Base-by-base conservation (phyloP, 1,284 basidiomycete genomes). In the Phylloboletellus chloephorus region DNA sequence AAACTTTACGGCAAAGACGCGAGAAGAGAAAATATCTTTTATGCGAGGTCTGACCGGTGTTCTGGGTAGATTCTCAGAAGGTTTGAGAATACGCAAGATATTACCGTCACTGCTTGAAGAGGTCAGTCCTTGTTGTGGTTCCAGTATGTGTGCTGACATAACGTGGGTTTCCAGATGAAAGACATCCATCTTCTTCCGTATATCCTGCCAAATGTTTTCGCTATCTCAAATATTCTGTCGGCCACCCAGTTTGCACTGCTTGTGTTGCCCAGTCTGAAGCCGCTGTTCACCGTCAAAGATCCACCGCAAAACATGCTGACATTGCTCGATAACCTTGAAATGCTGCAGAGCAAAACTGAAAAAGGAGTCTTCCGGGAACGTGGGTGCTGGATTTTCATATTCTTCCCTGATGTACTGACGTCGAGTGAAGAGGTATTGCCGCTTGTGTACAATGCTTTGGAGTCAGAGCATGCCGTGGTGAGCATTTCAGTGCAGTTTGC, bases 291-390 rank as follows among this genome's bases (percentile, higher is more conserved):
- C 0, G 70, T 98, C 53, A 93, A 89, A 63, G 96, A 99, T 57
- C 95, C 96, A 16, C 93, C 95, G 0, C 94, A 98, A 64, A 97
- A 94, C 53, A 93, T 96, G 86, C 65, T 95, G 40, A 94, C 90
- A 1, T 66, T 97, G 17, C 65, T 99, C 28, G 94, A 97, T 49
- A 94, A 96, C 57, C 73, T 98, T 11, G 69, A 77, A 16, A 76
- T 96, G 63, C 75, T 98, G 31, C 90, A 95, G 55, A 78, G 74
- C 45, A 99, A 99, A 67, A 94, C 91, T 1, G 82, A 88, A 38
- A 91, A 93, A 34, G 67, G 68, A 4, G 76, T 87, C 3, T 98
- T 98, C 61, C 74, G 90, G 50, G 90, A 93, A 64, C 85, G 91
- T 94, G 51, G 58, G 86, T 72, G 7, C 33, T 40, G 15, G 10